Evolutionary conservation across 768 basidiomycete species (phyloP).

Genomic region (Piloderma croceum): DNA sequence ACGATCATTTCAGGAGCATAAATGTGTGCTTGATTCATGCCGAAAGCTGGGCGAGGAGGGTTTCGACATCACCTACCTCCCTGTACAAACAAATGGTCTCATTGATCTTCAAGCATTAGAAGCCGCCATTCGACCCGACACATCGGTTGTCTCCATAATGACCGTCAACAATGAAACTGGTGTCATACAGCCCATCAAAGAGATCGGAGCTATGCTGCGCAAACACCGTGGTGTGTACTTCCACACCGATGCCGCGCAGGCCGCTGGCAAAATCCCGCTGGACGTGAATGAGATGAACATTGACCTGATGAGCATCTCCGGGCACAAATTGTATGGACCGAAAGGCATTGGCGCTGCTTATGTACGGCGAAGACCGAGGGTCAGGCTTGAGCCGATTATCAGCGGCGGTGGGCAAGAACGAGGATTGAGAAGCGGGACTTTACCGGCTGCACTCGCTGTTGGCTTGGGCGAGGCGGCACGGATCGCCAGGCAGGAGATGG

Average conservation of each 20-base stretch:
- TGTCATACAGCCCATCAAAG: constrained; percentile 93
- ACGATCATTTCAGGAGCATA: constrained; percentile 71
- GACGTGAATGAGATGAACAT: constrained; percentile 95
- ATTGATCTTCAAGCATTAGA: constrained; percentile 76
- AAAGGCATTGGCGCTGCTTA: constrained; percentile 95
- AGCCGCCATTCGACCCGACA: constrained; percentile 85
- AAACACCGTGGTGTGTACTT: constrained; percentile 89
- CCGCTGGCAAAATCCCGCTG: constrained; percentile 83
- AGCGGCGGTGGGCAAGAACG: constrained; percentile 97
- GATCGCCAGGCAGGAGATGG: constrained; percentile 89
- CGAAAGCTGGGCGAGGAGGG: constrained; percentile 93
- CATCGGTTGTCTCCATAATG: constrained; percentile 96
- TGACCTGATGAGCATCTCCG: constrained; percentile 93
- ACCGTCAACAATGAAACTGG: constrained; percentile 99
- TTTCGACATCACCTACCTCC: constrained; percentile 97
- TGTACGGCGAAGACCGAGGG: constrained; percentile 86
- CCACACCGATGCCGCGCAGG: constrained; percentile 98
- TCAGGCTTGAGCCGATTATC: constrained; percentile 89
- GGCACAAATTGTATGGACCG: constrained; percentile 97
- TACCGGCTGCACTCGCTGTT: constrained; percentile 82
- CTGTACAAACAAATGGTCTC: constrained; percentile 82
- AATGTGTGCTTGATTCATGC: constrained; percentile 98
- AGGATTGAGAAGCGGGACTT: constrained; percentile 90
- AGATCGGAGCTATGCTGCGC: constrained; percentile 82
- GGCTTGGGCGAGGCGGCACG: constrained; percentile 94